phyloP scores from a whole-genome alignment of 1,139 yeast species.

The Nematodospora anomalae region DNA sequence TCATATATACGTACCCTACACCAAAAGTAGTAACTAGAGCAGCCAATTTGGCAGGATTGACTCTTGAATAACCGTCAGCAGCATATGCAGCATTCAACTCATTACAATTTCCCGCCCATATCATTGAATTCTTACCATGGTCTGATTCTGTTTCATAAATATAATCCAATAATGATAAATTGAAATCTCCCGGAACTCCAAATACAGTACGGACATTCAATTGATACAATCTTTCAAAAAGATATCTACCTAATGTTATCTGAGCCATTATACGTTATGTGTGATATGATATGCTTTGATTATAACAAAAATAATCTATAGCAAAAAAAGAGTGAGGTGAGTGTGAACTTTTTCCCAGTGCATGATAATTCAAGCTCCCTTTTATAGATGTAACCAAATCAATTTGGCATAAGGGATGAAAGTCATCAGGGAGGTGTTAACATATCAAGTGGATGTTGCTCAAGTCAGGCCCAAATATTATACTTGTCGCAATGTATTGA shows the following conservation, averaged over 20 bases:
- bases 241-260: constrained; percentile 42
- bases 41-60: constrained; percentile 30
- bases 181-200: constrained; percentile 46
- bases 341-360: background rate
- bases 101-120: constrained; percentile 47
- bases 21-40: constrained; percentile 45
- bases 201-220: constrained; percentile 41
- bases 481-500: too few species aligned
- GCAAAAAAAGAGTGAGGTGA: constrained; percentile 1
- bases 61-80: constrained; percentile 43
- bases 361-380: too few species aligned
- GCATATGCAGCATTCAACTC: constrained; percentile 47
- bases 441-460: too few species aligned
- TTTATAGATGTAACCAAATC: too few species aligned
- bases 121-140: constrained; percentile 19
- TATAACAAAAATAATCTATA: constrained; percentile 1
- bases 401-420: too few species aligned
- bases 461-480: too few species aligned
- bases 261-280: constrained; percentile 26
- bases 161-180: constrained; percentile 37
- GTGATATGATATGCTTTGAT: too few species aligned
- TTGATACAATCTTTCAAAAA: constrained; percentile 46
- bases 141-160: constrained; percentile 36
- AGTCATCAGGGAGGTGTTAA: too few species aligned
- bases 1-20: too few species aligned